Evolutionary conservation across 768 basidiomycete species (phyloP), one percentile per base, ranked within the genome.

Genomic region (Termitomyces sp.): DNA sequence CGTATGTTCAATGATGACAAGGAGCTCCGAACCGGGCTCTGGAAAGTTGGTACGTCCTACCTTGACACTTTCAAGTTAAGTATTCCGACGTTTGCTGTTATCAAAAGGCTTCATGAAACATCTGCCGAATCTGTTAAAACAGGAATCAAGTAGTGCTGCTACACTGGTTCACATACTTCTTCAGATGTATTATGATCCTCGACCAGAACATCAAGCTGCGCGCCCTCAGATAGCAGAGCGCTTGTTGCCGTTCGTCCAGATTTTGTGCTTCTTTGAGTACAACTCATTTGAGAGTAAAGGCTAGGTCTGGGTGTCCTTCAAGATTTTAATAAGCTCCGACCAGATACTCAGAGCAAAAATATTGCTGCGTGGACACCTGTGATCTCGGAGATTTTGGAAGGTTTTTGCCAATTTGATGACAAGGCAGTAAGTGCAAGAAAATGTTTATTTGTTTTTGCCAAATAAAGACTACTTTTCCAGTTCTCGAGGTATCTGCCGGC

Each of bases 351-450:
- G 72, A 85, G 86, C 52, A 93, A 98, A 73, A 98, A 97, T 68
- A 95, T 99, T 58, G 71, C 86, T 14, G 96, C 97, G 0, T 99
- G 97, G 97, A 96, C 93, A 22, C 97, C 97, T n/a, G 97, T 99
- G 32, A 88, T 98, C n/a, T 88, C 87, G 10, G 95, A 98, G 68
- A 91, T 97, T 49, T 67, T 99, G 9, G 86, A 92, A 57, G 97
- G 97, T 7, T 94, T 93, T 68, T 86, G 86, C 68, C 81, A 82
- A 22, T 92, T 98, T 62, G 94, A 98, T 66, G 88, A 93, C 63
- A 93, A 89, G 67, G 87, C 90, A 38, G 96, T 98, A 67, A 73
- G 95, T 74, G 38, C 16, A 52, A 52, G 49, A 45, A 20, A 5
- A 20, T 51, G 47, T 32, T 22, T 56, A 41, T 46, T 60, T 52